Conservation (phyloP, 768 basidiomycete species). For the Serendipita sp. region DNA sequence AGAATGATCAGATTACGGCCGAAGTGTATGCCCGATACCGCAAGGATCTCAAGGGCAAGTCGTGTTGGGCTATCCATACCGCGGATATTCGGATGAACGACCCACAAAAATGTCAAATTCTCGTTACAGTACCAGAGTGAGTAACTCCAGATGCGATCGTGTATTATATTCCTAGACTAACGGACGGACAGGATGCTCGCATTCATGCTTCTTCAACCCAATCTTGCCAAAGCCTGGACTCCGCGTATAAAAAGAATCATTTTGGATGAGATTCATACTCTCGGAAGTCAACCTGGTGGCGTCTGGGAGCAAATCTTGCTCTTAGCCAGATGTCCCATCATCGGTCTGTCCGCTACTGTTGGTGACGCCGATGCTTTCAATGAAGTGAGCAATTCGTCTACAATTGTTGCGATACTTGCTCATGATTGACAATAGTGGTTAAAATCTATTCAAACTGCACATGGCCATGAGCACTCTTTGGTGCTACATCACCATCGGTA, state of each 20-base stretch:
- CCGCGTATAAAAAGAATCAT: slow-evolving; percentile 53
- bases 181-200: slow-evolving; percentile 27
- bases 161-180: not conserved
- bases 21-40: slow-evolving; percentile 58
- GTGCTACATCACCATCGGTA: slow-evolving; percentile 54
- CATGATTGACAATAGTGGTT: slow-evolving; percentile 30
- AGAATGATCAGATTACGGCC: slow-evolving; percentile 32
- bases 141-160: not conserved
- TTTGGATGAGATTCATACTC: slow-evolving; percentile 45
- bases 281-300: slow-evolving; percentile 54
- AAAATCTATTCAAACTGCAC: slow-evolving; percentile 38
- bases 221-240: slow-evolving; percentile 44
- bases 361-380: slow-evolving; percentile 51
- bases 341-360: slow-evolving; percentile 62
- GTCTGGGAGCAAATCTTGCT: slow-evolving; percentile 66
- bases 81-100: slow-evolving; percentile 48
- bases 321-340: slow-evolving; percentile 53
- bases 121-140: slow-evolving; percentile 53
- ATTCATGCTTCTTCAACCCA: slow-evolving; percentile 53
- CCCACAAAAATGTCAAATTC: slow-evolving; percentile 50
- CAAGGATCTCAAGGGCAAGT: slow-evolving; percentile 35
- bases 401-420: not conserved
- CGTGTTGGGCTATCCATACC: slow-evolving; percentile 49
- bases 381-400: slow-evolving; percentile 7
- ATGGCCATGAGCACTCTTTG: slow-evolving; percentile 42